Evolutionary conservation across 2,329 filamentous ascomycete genomes (phyloP).

Genomic region (Cytospora chrysosperma): DNA sequence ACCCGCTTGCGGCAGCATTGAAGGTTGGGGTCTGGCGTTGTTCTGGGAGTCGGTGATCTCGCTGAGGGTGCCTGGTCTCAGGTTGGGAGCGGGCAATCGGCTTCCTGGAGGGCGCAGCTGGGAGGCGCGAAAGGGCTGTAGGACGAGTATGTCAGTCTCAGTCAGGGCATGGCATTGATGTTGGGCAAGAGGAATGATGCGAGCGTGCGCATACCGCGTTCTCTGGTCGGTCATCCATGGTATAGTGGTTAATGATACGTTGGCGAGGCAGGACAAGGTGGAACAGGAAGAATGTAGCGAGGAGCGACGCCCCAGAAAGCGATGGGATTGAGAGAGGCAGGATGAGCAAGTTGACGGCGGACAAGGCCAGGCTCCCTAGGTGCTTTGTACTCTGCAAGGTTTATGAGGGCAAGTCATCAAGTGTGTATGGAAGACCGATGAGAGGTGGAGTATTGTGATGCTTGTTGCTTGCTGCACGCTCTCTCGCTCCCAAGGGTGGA

Average conservation of each 20-base stretch:
- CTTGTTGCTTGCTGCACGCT: conserved; percentile 3
- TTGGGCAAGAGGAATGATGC: not conserved
- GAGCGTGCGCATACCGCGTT: conserved; percentile 33
- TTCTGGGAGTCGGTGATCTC: conserved; percentile 61
- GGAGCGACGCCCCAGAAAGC: conserved; percentile 25
- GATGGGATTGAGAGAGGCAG: conserved; percentile 24
- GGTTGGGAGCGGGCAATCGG: conserved; percentile 26
- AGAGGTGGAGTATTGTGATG: conserved; percentile 12
- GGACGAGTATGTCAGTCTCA: not conserved
- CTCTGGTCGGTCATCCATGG: conserved; percentile 37
- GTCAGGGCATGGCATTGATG: not conserved
- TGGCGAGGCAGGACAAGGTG: conserved; percentile 22
- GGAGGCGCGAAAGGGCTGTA: conserved; percentile 28
- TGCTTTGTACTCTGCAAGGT: not conserved
- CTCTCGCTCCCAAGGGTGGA: not conserved
- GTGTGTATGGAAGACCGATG: not conserved
- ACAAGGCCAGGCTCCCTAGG: not conserved
- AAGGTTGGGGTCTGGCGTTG: conserved; percentile 51
- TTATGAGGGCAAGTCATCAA: not conserved
- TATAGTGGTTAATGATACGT: conserved; percentile 29
- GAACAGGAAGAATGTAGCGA: conserved; percentile 24
- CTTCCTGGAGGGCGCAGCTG: conserved; percentile 26
- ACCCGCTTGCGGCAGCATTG: conserved; percentile 41
- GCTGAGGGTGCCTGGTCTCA: conserved; percentile 38
- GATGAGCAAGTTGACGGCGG: conserved; percentile 23